These are phyloP conservation scores for Soucietia sequanensis DNA, from an alignment of 805 yeast species.

Conservation along the genomic window DNA sequence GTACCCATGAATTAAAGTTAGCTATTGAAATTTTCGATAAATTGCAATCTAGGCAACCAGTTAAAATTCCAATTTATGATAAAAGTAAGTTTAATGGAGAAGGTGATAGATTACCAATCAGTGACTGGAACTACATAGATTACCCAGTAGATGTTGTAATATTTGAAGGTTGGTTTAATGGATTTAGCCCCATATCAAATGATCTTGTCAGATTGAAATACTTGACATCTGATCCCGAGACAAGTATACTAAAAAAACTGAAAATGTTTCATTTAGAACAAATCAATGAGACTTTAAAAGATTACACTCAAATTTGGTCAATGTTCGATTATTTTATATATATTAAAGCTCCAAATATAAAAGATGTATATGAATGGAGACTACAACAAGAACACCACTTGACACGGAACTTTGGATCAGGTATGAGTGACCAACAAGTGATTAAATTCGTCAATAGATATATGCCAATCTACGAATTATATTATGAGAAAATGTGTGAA, in stretches of 20 bases:
- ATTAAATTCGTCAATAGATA: conserved; percentile 71
- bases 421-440: conserved; percentile 81
- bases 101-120: conserved; percentile 65
- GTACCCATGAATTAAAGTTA: conserved; percentile 77
- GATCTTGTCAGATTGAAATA: conserved; percentile 19
- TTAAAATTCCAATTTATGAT: conserved; percentile 67
- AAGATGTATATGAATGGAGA: conserved; percentile 77
- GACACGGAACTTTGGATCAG: conserved; percentile 48
- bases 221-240: conserved; percentile 15
- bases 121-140: conserved; percentile 36
- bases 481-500: conserved; percentile 47
- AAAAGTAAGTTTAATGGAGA: conserved; percentile 68
- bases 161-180: conserved; percentile 95
- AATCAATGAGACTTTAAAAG: conserved; percentile 52
- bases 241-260: conserved; percentile 18
- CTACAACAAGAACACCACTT: conserved; percentile 69
- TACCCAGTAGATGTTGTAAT: conserved; percentile 61
- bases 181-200: conserved; percentile 46
- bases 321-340: conserved; percentile 60
- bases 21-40: conserved; percentile 32
- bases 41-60: conserved; percentile 12
- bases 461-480: conserved; percentile 80
- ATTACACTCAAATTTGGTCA: conserved; percentile 59
- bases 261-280: conserved; percentile 25
- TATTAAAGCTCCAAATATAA: conserved; percentile 56